Conservation (phyloP, 140 eudicot genomes). For the Stevia rebaudiana region DNA sequence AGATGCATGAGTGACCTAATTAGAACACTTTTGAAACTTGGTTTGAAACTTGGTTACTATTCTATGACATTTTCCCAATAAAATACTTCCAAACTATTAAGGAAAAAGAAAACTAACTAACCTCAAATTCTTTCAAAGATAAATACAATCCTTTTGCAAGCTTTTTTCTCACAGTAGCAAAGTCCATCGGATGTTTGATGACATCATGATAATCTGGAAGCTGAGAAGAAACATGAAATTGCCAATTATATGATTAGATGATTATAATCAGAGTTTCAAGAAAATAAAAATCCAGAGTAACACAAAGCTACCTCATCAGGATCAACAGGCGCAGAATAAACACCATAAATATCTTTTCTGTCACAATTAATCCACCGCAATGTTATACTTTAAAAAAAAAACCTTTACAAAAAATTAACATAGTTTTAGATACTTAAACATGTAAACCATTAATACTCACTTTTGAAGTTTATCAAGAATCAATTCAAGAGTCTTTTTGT, state of each 20-base stretch:
- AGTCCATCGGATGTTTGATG: constrained; percentile 91
- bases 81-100: not conserved
- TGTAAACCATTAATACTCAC: constrained; percentile 29
- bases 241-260: not conserved
- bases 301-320: constrained; percentile 79
- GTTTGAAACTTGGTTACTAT: too few relatives aligned
- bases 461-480: constrained; percentile 86
- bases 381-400: constrained; percentile 21
- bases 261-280: not conserved
- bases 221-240: constrained; percentile 33
- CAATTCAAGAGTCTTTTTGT: constrained; percentile 57
- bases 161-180: constrained; percentile 76
- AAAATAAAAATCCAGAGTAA: constrained; percentile 2
- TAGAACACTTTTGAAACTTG: too few relatives aligned
- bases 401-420: not conserved
- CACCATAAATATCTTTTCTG: constrained; percentile 99
- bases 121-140: constrained; percentile 80
- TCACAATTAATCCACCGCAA: constrained; percentile 30
- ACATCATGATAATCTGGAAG: constrained; percentile 93
- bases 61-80: too few relatives aligned
- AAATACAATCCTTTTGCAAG: constrained; percentile 66
- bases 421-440: not conserved
- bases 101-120: constrained; percentile 19
- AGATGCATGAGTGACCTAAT: too few relatives aligned
- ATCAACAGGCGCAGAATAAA: constrained; percentile 96